Base-by-base conservation (phyloP, 305 asterid species). In the Rubia balearica region DNA sequence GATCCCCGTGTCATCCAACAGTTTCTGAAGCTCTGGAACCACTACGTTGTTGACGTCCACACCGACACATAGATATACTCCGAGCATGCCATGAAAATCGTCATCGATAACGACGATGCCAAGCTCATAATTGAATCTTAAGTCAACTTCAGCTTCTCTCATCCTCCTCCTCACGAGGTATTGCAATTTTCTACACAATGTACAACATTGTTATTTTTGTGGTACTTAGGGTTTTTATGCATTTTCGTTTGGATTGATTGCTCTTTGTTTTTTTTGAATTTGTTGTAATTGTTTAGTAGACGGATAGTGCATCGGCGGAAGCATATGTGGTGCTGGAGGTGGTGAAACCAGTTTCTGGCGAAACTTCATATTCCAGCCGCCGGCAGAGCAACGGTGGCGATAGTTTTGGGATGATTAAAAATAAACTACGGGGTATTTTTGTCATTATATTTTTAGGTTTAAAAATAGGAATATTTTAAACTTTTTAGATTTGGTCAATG, bases 131-230 rank as follows among this genome's bases (percentile, higher is more conserved):
- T 86, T 75, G 97, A 92, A 75, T 86, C 97, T 4, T 90, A 90
- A 86, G 88, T 89, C 76, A 88, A 87, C 69, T 90, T 88, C 79
- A 90, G 96, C 83, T 90, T 90, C 94, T 89, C 97, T 1, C 97
- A 90, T 78, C 97, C 98, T 74, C 98, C 98, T 6, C 96, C 92
- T 0, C 84, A 96, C n/a, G 93, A 90, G 95, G 97, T 90, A 86
- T 68, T 13, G 5, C 68, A n/a, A 64, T 64, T 64, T 41, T 1
- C 63, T 57, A 17, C 64, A 21, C 6, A 36, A 16, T 9, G 17
- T 59, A 16, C 64, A 59, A 1, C 14, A 6, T 59, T 59, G 16
- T 40, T 22, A 57, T 57, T 57, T 57, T 7, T 4, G 10, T 21
- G 10, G 0, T 57, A 5, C 62, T 1, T 57, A 19, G 9, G n/a